Base-by-base conservation (phyloP, 2,329 filamentous ascomycete species). In the Ascochyta clinopodiicola region DNA sequence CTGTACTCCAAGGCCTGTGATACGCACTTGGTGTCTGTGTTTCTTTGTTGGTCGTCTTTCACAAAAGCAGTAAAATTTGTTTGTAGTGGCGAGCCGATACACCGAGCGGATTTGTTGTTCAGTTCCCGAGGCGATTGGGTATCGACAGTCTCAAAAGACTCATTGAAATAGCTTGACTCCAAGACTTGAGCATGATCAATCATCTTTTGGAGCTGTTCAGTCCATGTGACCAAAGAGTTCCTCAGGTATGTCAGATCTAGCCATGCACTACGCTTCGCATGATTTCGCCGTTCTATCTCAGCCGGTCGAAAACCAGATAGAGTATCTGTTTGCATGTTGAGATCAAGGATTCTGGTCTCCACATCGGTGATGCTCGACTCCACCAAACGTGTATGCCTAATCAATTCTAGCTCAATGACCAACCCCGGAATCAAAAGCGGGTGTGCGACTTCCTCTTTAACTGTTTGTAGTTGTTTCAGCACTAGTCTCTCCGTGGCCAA, bases 221-320 rank as follows among this genome's bases (percentile, higher is more conserved):
- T 64, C 64, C 64, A 67, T 29, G 53, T 62, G 2, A 52, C 29
- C 6, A 67, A 22, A 1, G 51, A 55, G 32, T 65, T 64, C 9
- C 56, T 36, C 6, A 67, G 44, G 22, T 67, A 67, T 5, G 42
- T 48, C 12, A 67, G 25, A 46, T 67, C 59, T 6, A 67, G 47
- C 49, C 54, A 67, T 13, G 57, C 43, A 3, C 40, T 43, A 10
- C 60, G 56, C 31, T 65, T 67, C 15, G 48, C 56, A 21, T 45
- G 19, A 40, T 51, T 61, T 12, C 56, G 32, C 27, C 19, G 38
- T 37, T 61, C 53, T 1, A 45, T 34, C 4, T 61, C 57, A 4
- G 12, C 44, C 38, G 25, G 45, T 2, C 24, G n/a, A 25, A 31
- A 25, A 10, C 19, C 27, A 19, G 39, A 15, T 7, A 37, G 8